Base-by-base conservation (phyloP, 495 filamentous ascomycete genomes). In the Hypoxylon crocopeplum region DNA sequence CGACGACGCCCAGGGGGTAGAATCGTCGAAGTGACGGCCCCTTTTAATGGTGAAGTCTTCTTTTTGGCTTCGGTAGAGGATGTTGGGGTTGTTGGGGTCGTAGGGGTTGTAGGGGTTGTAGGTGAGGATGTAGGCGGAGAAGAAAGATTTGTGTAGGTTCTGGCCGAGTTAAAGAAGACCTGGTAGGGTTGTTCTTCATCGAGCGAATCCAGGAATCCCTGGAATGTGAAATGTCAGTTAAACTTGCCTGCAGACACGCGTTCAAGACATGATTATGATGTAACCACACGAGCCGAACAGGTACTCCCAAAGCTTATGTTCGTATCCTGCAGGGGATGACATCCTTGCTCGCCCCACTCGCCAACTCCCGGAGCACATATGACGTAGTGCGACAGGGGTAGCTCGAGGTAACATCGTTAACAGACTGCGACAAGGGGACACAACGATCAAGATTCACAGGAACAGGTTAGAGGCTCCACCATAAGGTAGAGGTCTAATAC, bases 181-280 rank as follows among this genome's bases (percentile, higher is more conserved):
- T 34, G 10, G 12, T 50, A 62, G 1, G 59, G 51, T 39, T 56
- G 17, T 6, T 16, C 7, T 10, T 39, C 60, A 37, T 53, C 21
- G 0, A 58, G 29, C 2, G 54, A 40, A 19, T 47, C 47, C 8
- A 58, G 13, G 12, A 64, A 34, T 27, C 36, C 40, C n/a, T 64
- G 39, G 7, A 30, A n/a, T 40, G 39, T 42, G 15, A 5, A 13
- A 20, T 34, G 32, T 11, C 13, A 45, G 15, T 10, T 7, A 19
- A 46, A 32, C 24, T 25, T 48, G 25, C 42, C 48, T 58, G 53
- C 48, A 44, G 2, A 53, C 47, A 19, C 59, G 52, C 52, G 47
- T 48, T 42, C 59, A 51, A 38, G 7, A 36, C 51, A 55, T 51
- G 39, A 29, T 40, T 51, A 63, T 64, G 60, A 64, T 58, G 60